Base-by-base conservation (phyloP, 768 basidiomycete genomes). In the Collybia mongolica region DNA sequence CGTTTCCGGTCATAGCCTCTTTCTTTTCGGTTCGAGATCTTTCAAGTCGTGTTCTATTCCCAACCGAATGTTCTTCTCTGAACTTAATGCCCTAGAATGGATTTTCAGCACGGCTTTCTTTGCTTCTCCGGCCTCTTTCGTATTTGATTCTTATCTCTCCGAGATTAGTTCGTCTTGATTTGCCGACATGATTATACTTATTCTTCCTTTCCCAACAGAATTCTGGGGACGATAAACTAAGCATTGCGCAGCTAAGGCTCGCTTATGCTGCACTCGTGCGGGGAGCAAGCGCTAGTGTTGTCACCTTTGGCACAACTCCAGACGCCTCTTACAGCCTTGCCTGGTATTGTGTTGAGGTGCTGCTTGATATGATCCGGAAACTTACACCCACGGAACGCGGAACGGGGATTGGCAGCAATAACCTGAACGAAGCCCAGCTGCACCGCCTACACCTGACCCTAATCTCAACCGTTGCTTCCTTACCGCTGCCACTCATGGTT, bases 251-350 rank as follows among this genome's bases (percentile, higher is more conserved):
- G 60, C 74, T 93, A 6, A 69, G 85, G 23, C 74, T 91, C 36
- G 90, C 93, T 5, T 92, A 80, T 60, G 72, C 85, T n/a, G 79
- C 86, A 6, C 73, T 93, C 11, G 82, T 90, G 20, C 71, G 77
- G 53, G 78, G 82, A 48, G 86, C 88, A 0, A 72, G 74, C 35
- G 71, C 75, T 2, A 70, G 71, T 44, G 65, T 72, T 37, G 56
- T 59, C 32, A 29, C 60, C 5, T 39, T 49, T 12, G 44, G 58
- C 35, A 37, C 54, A 18, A 48, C 44, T 22, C 28, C 65, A 32
- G 61, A 63, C 41, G 65, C 67, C 35, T 55, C 57, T 51, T 61
- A 75, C 43, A 69, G 77, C 0, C 73, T 89, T n/a, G 82, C 82
- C 3, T 87, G 85, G 81, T 77, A 84, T 59, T 88, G 84, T 66